phyloP scores from a whole-genome alignment of 345 rosid genomes.

The Heritiera fomes region DNA sequence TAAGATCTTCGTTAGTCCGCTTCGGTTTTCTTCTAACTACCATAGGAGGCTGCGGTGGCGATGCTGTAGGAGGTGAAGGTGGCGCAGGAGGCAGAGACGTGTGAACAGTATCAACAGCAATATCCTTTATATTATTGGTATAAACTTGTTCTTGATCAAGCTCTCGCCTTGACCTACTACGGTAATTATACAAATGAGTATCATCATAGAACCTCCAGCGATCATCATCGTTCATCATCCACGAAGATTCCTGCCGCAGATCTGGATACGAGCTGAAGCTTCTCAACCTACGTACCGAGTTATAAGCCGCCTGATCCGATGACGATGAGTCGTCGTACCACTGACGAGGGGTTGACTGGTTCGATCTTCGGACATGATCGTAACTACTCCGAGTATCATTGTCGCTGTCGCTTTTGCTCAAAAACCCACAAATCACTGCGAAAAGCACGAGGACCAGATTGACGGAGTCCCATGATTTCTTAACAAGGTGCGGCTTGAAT shows the following conservation, averaged over 20 bases:
- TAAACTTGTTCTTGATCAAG: constrained; percentile 16
- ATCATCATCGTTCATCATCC: constrained; percentile 39
- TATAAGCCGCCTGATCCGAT: constrained; percentile 40
- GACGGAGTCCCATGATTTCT: constrained; percentile 81
- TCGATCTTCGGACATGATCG: constrained; percentile 27
- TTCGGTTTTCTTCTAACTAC: constrained; percentile 34
- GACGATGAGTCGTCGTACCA: constrained; percentile 36
- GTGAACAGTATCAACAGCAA: constrained; percentile 24
- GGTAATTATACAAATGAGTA: constrained; percentile 45
- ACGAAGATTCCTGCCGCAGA: constrained; percentile 53
- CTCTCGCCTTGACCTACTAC: constrained; percentile 28
- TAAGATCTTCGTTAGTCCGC: constrained; percentile 34
- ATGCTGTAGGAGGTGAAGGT: neutral
- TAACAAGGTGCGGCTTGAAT: constrained; percentile 59
- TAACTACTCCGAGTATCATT: constrained; percentile 20
- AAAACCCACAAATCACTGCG: constrained; percentile 78
- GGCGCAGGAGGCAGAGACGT: constrained; percentile 2
- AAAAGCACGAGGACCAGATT: constrained; percentile 73
- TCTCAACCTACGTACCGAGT: constrained; percentile 44
- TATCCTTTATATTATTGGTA: constrained; percentile 14
- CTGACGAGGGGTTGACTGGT: constrained; percentile 38
- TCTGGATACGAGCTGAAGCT: constrained; percentile 82
- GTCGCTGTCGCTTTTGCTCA: constrained; percentile 43
- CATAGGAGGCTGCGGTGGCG: constrained; percentile 19
- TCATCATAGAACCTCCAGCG: constrained; percentile 80